phyloP scores from a whole-genome alignment of 176 grass and related monocot species.

The Areca catechu region DNA sequence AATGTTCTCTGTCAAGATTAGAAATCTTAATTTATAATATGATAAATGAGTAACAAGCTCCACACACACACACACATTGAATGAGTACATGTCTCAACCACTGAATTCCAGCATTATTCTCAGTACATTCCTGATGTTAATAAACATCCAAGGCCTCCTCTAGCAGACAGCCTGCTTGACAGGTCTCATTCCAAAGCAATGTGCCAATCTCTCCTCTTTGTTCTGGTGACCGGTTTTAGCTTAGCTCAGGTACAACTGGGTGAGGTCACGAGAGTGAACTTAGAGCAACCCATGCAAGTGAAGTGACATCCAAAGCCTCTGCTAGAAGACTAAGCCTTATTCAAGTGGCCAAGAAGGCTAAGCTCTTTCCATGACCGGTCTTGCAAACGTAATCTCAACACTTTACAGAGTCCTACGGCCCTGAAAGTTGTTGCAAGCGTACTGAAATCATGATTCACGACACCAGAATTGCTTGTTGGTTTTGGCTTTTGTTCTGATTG shows the following conservation, averaged over 20 bases:
- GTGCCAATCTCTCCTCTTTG: not conserved
- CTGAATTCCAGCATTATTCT: conserved; percentile 3
- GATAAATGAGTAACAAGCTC: conserved; percentile 3
- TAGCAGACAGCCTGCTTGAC: not conserved
- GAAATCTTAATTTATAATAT: not conserved
- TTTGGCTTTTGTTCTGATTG: conserved; percentile 9
- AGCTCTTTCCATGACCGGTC: no score
- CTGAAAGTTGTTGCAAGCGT: conserved; percentile 7
- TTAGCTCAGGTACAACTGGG: not conserved
- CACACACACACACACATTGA: not conserved
- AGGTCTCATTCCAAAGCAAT: not conserved
- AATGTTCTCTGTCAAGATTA: not conserved
- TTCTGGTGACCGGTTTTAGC: not conserved
- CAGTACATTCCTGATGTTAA: conserved; percentile 3
- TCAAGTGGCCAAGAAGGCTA: no score
- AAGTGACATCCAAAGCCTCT: no score
- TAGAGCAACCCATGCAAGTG: no score
- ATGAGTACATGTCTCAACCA: conserved; percentile 1
- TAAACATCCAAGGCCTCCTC: not conserved
- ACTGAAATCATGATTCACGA: conserved; percentile 27
- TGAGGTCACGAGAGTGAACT: not conserved
- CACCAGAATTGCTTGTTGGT: conserved; percentile 5
- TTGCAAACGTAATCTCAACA: no score
- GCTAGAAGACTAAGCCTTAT: no score
- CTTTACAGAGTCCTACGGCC: not conserved